phyloP scores from a whole-genome alignment of 1,139 yeast species.

The Kluyveromyces sp. region DNA sequence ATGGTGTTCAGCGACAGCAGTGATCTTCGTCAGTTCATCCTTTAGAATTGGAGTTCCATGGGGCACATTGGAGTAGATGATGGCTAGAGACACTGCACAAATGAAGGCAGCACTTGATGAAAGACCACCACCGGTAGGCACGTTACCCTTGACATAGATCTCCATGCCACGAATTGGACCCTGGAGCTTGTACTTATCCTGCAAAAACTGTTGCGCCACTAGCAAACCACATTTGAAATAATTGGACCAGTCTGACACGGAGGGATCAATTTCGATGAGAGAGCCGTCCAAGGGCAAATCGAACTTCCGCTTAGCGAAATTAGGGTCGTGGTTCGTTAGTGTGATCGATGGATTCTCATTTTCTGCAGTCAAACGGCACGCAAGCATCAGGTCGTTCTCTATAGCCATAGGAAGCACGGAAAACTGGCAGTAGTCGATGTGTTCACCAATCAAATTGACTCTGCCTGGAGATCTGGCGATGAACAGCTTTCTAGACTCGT shows the following conservation, averaged over 20 bases:
- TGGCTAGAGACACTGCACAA: constrained; percentile 56
- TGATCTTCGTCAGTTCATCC: constrained; percentile 49
- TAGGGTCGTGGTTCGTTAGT: constrained; percentile 40
- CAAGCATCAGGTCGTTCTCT: constrained; percentile 56
- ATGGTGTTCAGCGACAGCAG: constrained; percentile 64
- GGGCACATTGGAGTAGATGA: constrained; percentile 49
- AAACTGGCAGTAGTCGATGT: constrained; percentile 62
- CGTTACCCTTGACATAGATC: constrained; percentile 54
- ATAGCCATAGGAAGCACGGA: constrained; percentile 75
- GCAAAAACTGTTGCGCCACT: constrained; percentile 50
- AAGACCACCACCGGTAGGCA: constrained; percentile 69
- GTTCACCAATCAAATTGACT: constrained; percentile 71
- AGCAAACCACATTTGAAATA: constrained; percentile 62
- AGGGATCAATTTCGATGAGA: constrained; percentile 42
- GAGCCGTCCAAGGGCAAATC: constrained; percentile 40
- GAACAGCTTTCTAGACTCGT: constrained; percentile 25
- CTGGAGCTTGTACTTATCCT: constrained; percentile 25
- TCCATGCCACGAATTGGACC: constrained; percentile 41
- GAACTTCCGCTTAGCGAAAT: constrained; percentile 38
- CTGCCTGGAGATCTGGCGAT: constrained; percentile 65
- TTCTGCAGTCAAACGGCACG: constrained; percentile 35
- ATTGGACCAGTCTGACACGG: constrained; percentile 53
- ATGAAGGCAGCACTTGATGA: constrained; percentile 71
- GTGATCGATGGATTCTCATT: constrained; percentile 33
- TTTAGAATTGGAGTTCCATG: constrained; percentile 36